Base-by-base conservation (phyloP, 2,329 filamentous ascomycete genomes). In the Pseudogymnoascus sp. region DNA sequence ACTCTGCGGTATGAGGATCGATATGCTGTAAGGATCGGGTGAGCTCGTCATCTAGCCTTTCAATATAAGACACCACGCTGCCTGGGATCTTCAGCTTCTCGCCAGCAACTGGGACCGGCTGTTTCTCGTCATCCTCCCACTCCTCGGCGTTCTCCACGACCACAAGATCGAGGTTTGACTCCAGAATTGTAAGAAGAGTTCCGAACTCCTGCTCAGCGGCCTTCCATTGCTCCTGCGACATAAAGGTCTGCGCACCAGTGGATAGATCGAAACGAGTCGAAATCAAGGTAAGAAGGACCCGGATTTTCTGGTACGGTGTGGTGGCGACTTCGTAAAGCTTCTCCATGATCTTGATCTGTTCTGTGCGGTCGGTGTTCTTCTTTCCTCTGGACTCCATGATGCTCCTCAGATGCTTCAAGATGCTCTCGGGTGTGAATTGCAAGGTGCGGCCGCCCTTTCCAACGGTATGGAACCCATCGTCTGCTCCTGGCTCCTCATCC, bases 91-190 rank as follows among this genome's bases (percentile, higher is more conserved):
- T 93, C 83, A 96, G 90, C 75, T 85, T 89, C 76, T 96, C 88
- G 67, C 86, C 90, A 21, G 83, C 77, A 64, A 84, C 85, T 69
- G 93, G 81, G 34, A 82, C 82, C 12, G 95, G 95, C 42, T 87
- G 84, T 82, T 97, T 97, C 71, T 99, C 96, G 70, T 99, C 96
- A 72, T 99, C 95, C 70, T 99, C 95, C 95, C 95, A 97, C 78
- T 99, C 95, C 75, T 99, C 95, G 21, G 91, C 95, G 69, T 85
- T 88, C 79, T 99, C 95, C 23, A 95, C 82, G 59, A 99, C 91
- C 61, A 97, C 82, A 74, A 93, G 89, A 67, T 95, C 87, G 66
- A 83, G 82, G 78, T 91, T 91, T 65, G 83, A 78, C 75, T 96
- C 91, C 42, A 99, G 86, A 16, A 92, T 86, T 66, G 86, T 80